Conservation (phyloP, 2,329 filamentous ascomycete genomes). For the Plectosphaerella sp. region DNA sequence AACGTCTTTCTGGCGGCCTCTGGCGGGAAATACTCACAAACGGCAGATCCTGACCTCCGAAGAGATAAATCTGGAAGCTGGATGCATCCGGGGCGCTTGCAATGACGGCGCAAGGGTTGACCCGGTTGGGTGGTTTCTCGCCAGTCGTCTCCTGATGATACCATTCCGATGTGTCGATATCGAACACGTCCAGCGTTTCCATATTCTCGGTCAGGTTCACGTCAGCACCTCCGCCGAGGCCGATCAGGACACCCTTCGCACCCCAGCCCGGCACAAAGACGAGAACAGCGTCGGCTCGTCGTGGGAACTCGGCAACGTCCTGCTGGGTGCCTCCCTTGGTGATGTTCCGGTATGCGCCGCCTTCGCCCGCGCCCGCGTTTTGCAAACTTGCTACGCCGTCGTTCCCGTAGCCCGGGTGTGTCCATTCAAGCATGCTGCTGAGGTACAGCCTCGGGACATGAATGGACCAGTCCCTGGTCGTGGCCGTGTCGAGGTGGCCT, state of each 20-base stretch:
- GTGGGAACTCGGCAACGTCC: slow-evolving; percentile 56
- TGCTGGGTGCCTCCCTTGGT: slow-evolving; percentile 64
- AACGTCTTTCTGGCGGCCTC: neutral
- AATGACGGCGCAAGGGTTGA: slow-evolving; percentile 68
- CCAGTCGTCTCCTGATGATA: slow-evolving; percentile 70
- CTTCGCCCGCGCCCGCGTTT: slow-evolving; percentile 50
- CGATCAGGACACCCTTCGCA: slow-evolving; percentile 64
- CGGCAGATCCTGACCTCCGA: slow-evolving; percentile 71
- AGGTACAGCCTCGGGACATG: slow-evolving; percentile 62
- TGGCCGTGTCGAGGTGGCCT: slow-evolving; percentile 62
- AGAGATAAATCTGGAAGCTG: slow-evolving; percentile 75
- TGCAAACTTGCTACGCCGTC: slow-evolving; percentile 53
- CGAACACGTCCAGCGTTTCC: slow-evolving; percentile 63
- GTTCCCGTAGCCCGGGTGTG: slow-evolving; percentile 66
- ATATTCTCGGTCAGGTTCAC: slow-evolving; percentile 58
- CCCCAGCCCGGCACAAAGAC: slow-evolving; percentile 74
- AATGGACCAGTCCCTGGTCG: slow-evolving; percentile 63
- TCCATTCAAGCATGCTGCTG: slow-evolving; percentile 71
- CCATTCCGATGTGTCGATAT: slow-evolving; percentile 67
- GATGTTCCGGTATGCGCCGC: slow-evolving; percentile 68
- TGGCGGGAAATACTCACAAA: slow-evolving; percentile 31
- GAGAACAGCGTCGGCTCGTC: slow-evolving; percentile 68
- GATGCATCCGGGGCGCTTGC: slow-evolving; percentile 67
- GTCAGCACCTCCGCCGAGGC: slow-evolving; percentile 67
- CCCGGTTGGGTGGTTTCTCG: slow-evolving; percentile 56